Evolutionary conservation across 495 filamentous ascomycete genomes (phyloP).

Genomic region (Xylaria sp.): DNA sequence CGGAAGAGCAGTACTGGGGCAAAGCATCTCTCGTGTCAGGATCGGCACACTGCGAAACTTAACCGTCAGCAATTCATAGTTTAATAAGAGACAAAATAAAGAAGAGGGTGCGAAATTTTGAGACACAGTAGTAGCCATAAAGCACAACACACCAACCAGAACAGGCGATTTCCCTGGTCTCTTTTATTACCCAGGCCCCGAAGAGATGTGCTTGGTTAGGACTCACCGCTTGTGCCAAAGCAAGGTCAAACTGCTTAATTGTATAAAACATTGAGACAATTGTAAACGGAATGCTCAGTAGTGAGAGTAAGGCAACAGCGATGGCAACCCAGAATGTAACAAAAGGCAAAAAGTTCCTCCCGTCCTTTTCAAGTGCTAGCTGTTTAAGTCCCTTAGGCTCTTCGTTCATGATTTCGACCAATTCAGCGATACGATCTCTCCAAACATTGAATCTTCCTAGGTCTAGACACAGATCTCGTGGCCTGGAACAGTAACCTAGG

Average conservation of each 20-base stretch:
- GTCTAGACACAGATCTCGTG: slow-evolving; percentile 12
- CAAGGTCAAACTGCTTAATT: neutral
- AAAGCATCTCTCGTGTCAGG: neutral
- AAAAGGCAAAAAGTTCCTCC: slow-evolving; percentile 21
- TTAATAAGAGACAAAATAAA: neutral
- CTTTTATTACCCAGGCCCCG: neutral
- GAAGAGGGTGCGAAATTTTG: neutral
- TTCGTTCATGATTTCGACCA: slow-evolving; percentile 16
- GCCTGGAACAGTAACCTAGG: slow-evolving; percentile 25
- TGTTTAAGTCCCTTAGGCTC: slow-evolving; percentile 26
- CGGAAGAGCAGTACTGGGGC: neutral
- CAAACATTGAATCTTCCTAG: slow-evolving; percentile 24
- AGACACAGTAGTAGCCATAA: neutral
- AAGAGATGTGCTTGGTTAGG: neutral
- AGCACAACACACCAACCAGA: neutral
- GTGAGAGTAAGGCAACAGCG: neutral
- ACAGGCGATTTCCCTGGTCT: neutral
- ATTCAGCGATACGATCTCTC: slow-evolving; percentile 20
- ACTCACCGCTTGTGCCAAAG: neutral
- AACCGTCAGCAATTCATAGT: neutral
- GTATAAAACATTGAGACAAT: neutral
- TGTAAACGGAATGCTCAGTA: neutral
- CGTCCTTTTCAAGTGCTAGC: slow-evolving; percentile 16
- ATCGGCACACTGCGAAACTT: neutral
- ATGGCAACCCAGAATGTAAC: slow-evolving; percentile 28